Evolutionary conservation across 371 early-diverging fungal species (phyloP).

Genomic region (Coemansia sp.): DNA sequence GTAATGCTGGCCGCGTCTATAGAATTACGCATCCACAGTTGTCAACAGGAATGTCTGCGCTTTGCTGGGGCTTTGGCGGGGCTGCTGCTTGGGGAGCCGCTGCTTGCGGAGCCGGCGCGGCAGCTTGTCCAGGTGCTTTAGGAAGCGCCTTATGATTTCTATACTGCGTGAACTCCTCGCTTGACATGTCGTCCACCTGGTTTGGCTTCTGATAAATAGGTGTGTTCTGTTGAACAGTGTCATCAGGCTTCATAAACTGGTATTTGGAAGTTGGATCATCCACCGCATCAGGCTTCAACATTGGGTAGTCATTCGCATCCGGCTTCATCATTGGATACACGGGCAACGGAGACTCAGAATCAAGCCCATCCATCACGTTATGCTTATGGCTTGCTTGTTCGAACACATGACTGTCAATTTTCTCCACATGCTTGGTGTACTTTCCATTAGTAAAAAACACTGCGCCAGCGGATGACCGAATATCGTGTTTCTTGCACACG

Average conservation of each 20-base stretch:
- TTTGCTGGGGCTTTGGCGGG: slow-evolving; percentile 1
- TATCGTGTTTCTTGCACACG: not conserved
- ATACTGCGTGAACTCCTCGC: not conserved
- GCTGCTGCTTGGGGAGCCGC: not conserved
- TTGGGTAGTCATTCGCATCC: not conserved
- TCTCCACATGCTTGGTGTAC: slow-evolving; percentile 2
- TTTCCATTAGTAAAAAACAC: not conserved
- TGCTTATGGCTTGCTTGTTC: not conserved
- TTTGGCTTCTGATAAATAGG: slow-evolving; percentile 1
- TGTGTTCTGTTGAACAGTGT: not conserved
- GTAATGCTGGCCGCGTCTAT: not conserved
- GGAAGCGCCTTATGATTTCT: not conserved
- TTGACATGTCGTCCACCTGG: not conserved
- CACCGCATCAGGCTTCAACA: not conserved
- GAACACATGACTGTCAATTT: not conserved
- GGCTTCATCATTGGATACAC: slow-evolving; percentile 1
- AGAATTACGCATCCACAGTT: slow-evolving; percentile 1
- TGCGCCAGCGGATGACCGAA: not conserved
- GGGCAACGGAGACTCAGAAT: not conserved
- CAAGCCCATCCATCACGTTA: not conserved
- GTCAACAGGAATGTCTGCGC: not conserved
- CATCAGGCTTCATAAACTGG: not conserved
- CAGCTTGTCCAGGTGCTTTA: not conserved
- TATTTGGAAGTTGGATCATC: not conserved
- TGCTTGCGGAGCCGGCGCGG: not conserved